Evolutionary conservation across 805 yeast genomes (phyloP), one percentile per base, ranked within the genome.

Genomic region (Tetrapisispora iriomotensis): DNA sequence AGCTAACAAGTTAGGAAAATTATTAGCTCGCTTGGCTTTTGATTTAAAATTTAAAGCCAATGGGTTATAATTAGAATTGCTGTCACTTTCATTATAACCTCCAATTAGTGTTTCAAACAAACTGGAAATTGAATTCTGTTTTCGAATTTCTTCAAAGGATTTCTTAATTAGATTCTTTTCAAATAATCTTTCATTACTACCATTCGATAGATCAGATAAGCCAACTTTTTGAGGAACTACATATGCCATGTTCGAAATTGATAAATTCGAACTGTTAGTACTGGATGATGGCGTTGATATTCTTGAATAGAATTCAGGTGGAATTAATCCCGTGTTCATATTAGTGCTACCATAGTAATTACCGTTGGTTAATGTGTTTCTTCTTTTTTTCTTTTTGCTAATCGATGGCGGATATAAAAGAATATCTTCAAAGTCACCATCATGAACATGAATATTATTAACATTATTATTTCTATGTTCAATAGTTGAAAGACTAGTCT

Each of bases 301-400:
- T 32, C 60, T 49, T 3, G 62, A 58, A 36, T 56, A 57, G 40
- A 60, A 58, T 36, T 58, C 64, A 0, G 64, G 64, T 4, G 64
- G 64, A n/a, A 60, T 60, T 37, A 57, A 41, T 1, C 61, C 54
- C 15, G 45, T 48, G 18, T 46, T 45, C 6, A 20, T 4, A 27
- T 12, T 21, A 20, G 13, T 15, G 7, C 12, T 8, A 2, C 17
- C 23, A 13, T 8, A 3, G 14, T 35, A 19, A 13, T 28, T 23
- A 27, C 22, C 36, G 20, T 26, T 25, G 20, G 29, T 17, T 17
- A 34, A 22, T 12, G 39, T 25, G 25, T 34, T 41, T 20, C 43
- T 37, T 29, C 33, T 38, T n/a, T n/a, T 38, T 25, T 27, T 27
- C n/a, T 27, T 38, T 18, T 22, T 38, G 17, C 13, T 22, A n/a